Percentiles rank a stretch among this genome's conserved stretches.
Evolutionary conservation across 2,329 filamentous ascomycete genomes (phyloP).

Genomic region (Fulvia fulva): DNA sequence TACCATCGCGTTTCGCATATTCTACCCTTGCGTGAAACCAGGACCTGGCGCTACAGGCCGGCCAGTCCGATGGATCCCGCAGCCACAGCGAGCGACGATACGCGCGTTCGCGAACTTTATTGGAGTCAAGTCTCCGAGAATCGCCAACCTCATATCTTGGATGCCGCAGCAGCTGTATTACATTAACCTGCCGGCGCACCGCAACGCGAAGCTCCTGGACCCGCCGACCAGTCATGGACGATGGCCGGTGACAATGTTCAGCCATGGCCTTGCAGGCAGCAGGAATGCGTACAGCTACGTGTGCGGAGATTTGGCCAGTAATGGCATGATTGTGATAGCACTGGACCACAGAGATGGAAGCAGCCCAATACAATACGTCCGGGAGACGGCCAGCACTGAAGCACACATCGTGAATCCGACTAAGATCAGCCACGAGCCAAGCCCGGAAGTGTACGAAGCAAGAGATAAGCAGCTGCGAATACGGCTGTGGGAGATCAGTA

Average conservation of each 20-base stretch:
- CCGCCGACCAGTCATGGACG: conserved; percentile 47
- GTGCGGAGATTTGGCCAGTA: conserved; percentile 71
- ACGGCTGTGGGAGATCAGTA: conserved; percentile 72
- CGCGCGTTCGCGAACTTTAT: conserved; percentile 74
- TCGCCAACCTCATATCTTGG: conserved; percentile 27
- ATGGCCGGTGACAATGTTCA: conserved; percentile 83
- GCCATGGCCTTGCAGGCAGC: conserved; percentile 76
- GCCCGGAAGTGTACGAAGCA: conserved; percentile 57
- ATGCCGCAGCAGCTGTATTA: conserved; percentile 67
- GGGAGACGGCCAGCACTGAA: conserved; percentile 50
- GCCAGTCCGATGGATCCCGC: conserved; percentile 70
- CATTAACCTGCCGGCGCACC: conserved; percentile 66
- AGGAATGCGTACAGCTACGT: conserved; percentile 84
- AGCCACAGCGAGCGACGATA: conserved; percentile 69
- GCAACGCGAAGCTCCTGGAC: conserved; percentile 63
- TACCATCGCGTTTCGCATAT: conserved; percentile 76
- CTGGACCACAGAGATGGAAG: conserved; percentile 82
- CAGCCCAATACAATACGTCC: conserved; percentile 68
- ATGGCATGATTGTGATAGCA: conserved; percentile 76
- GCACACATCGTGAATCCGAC: conserved; percentile 42
- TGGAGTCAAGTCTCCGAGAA: conserved; percentile 50
- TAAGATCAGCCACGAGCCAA: conserved; percentile 57
- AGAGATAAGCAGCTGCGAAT: conserved; percentile 71
- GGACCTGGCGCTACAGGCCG: conserved; percentile 44
- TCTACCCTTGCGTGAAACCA: conserved; percentile 63